Conservation (phyloP, 176 grass and related monocot species). For the Raddia guianensis region DNA sequence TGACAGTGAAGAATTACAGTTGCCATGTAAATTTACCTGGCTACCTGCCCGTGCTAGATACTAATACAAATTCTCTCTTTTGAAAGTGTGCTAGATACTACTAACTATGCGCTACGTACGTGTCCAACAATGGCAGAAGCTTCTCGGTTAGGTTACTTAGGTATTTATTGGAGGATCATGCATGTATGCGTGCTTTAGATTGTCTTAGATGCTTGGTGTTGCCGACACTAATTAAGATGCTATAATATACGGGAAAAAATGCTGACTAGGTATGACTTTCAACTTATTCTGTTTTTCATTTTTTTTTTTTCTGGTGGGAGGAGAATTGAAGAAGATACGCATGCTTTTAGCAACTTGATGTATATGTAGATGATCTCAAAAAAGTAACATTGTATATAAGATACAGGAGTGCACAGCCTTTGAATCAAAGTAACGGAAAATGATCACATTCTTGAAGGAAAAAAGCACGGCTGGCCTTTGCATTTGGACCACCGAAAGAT, state of each 20-base stretch:
- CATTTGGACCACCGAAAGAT: conserved; percentile 38
- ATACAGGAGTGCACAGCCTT: conserved; percentile 2
- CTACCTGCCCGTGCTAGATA: not conserved
- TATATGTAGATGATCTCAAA: not conserved
- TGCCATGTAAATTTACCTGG: not conserved
- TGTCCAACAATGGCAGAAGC: not conserved
- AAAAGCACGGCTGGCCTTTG: conserved; percentile 47
- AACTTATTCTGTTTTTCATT: not conserved
- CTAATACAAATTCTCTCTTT: not conserved
- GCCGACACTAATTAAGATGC: conserved; percentile 23
- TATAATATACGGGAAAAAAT: conserved; percentile 17
- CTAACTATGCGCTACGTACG: not conserved
- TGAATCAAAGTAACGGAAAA: conserved; percentile 49
- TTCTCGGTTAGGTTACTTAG: not conserved
- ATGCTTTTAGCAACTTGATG: not conserved
- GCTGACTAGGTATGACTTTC: conserved; percentile 4
- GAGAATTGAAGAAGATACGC: not conserved
- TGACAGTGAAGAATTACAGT: not conserved
- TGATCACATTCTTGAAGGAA: conserved; percentile 47
- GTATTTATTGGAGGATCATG: not conserved
- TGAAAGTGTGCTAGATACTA: not conserved
- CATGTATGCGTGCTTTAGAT: not conserved
- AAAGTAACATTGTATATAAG: conserved; percentile 18
- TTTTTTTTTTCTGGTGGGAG: not conserved
- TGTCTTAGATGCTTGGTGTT: not conserved